Evolutionary conservation across 768 basidiomycete genomes (phyloP).

Genomic region (Daedalea quercina): DNA sequence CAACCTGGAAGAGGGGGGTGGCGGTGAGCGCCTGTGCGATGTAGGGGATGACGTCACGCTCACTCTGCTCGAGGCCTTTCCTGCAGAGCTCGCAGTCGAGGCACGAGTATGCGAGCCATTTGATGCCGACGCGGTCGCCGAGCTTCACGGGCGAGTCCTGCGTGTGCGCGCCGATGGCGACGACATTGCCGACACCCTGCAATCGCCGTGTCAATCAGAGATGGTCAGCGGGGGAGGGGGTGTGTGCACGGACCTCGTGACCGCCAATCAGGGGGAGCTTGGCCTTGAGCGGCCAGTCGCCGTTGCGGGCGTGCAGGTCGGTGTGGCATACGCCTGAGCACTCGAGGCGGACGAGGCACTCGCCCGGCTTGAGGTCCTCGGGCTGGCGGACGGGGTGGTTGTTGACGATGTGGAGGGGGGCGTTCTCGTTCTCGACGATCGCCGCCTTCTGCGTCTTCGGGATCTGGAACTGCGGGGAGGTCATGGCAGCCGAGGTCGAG

Average conservation of each 20-base stretch:
- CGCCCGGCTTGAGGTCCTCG: slow-evolving; percentile 53
- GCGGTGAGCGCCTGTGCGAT: not conserved
- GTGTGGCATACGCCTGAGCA: slow-evolving; percentile 86
- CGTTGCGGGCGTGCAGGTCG: slow-evolving; percentile 67
- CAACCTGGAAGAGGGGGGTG: slow-evolving; percentile 39
- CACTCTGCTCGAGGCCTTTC: slow-evolving; percentile 71
- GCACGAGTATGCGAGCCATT: slow-evolving; percentile 74
- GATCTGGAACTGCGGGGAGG: slow-evolving; percentile 24
- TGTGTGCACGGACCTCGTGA: slow-evolving; percentile 37
- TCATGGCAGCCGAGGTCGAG: slow-evolving; percentile 11
- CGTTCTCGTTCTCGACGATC: slow-evolving; percentile 26
- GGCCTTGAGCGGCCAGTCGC: slow-evolving; percentile 77
- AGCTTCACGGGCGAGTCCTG: slow-evolving; percentile 53
- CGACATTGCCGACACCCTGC: slow-evolving; percentile 78
- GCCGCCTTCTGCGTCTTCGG: slow-evolving; percentile 38
- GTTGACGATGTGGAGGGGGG: slow-evolving; percentile 25
- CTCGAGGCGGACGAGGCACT: slow-evolving; percentile 70
- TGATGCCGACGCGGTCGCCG: slow-evolving; percentile 80
- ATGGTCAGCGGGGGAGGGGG: not conserved
- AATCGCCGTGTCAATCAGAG: not conserved
- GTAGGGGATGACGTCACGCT: slow-evolving; percentile 11
- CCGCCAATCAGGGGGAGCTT: slow-evolving; percentile 69
- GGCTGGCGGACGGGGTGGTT: slow-evolving; percentile 54
- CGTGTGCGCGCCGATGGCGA: slow-evolving; percentile 72
- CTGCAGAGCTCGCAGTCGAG: slow-evolving; percentile 71